Percentiles rank a stretch among this genome's conserved stretches.
These are phyloP conservation scores for Globisporangium solare DNA, from an alignment of 352 stramenopile genomes.

Conservation along the genomic window DNA sequence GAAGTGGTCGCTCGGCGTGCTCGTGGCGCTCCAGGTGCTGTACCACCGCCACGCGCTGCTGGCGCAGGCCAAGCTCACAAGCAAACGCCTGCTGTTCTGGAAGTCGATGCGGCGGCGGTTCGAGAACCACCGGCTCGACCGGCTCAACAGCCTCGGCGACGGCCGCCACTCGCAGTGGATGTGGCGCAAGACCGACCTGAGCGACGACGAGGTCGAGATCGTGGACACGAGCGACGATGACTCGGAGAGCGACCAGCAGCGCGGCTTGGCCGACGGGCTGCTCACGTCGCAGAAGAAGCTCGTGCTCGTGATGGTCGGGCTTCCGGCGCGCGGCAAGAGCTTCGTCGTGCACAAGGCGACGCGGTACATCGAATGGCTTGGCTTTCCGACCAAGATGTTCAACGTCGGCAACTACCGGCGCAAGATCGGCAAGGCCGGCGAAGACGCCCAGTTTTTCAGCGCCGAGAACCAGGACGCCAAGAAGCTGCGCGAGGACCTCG, in stretches of 20 bases:
- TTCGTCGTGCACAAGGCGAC: constrained; percentile 94
- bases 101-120: constrained; percentile 73
- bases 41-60: constrained; percentile 47
- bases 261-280: constrained; percentile 39
- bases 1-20: constrained; percentile 16
- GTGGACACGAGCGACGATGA: constrained; percentile 29
- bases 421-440: constrained; percentile 57
- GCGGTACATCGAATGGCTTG: constrained; percentile 92
- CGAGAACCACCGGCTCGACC: constrained; percentile 65
- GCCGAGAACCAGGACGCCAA: constrained; percentile 81
- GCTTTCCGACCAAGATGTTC: constrained; percentile 90
- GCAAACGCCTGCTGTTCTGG: constrained; percentile 60
- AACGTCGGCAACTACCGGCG: constrained; percentile 94
- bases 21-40: constrained; percentile 38
- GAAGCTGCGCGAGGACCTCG: constrained; percentile 85
- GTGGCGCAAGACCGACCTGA: constrained; percentile 44
- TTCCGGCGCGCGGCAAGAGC: constrained; percentile 94
- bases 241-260: constrained; percentile 11
- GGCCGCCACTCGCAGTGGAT: constrained; percentile 73
- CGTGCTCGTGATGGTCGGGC: constrained; percentile 91
- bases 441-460: constrained; percentile 90
- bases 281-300: constrained; percentile 83
- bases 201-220: constrained; percentile 24
- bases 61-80: constrained; percentile 31
- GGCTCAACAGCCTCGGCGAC: constrained; percentile 58